A percentile compares a stretch with the other conserved stretches of the same genome.
phyloP scores from a whole-genome alignment of 495 filamentous ascomycete species.

The Mycothermus thermophilus region DNA sequence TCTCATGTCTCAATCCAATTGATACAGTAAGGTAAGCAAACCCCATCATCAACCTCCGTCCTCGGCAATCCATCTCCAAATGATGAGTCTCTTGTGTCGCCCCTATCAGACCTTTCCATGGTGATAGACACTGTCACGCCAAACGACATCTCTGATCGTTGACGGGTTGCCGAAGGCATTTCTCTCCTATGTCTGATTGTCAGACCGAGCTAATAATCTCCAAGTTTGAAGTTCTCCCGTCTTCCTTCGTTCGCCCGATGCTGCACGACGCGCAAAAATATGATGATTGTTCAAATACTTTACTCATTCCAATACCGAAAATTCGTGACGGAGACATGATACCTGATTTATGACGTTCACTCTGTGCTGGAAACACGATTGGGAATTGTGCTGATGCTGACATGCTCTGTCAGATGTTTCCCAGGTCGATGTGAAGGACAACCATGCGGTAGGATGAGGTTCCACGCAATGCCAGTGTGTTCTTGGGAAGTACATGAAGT shows the following conservation, averaged over 20 bases:
- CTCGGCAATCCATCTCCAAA: too few relatives aligned
- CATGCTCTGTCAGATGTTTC: too few relatives aligned
- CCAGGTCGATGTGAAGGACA: too few relatives aligned
- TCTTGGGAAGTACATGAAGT: too few relatives aligned
- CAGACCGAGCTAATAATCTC: conserved; percentile 9
- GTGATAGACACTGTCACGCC: conserved; percentile 85
- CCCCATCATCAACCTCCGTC: conserved; percentile 1
- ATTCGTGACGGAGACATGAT: conserved; percentile 26
- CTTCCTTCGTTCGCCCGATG: neutral
- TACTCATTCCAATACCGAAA: conserved; percentile 56
- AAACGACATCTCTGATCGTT: conserved; percentile 71
- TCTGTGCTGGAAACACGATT: neutral
- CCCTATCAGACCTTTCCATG: conserved; percentile 76
- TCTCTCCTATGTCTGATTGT: too few relatives aligned
- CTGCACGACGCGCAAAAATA: conserved; percentile 42
- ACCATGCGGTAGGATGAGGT: too few relatives aligned
- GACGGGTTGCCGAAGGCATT: too few relatives aligned
- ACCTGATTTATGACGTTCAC: conserved; percentile 33
- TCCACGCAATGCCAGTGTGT: too few relatives aligned
- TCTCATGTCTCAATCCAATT: too few relatives aligned
- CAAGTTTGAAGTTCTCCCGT: conserved; percentile 8
- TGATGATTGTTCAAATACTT: too few relatives aligned
- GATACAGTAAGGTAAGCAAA: conserved; percentile 20
- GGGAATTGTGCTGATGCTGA: neutral
- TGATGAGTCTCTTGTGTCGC: conserved; percentile 82